Conservation (phyloP, 1,284 basidiomycete genomes). For the Pseudomicrostroma phylloplanum region DNA sequence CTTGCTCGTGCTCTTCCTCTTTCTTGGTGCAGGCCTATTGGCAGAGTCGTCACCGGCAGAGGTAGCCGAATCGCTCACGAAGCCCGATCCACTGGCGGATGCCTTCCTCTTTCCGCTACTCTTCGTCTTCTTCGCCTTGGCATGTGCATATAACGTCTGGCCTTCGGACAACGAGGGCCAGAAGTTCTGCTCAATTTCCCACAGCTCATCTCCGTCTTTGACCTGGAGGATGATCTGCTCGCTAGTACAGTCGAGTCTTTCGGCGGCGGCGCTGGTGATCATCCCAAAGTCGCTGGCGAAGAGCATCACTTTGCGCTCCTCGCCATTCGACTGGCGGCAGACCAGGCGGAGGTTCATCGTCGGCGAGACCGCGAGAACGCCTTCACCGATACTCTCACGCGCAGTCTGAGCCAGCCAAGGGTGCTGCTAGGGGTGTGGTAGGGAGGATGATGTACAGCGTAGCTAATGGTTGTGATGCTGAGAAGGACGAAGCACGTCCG, state of each 20-base stretch:
- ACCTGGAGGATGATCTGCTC: slow-evolving; percentile 1
- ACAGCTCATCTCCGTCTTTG: slow-evolving; percentile 4
- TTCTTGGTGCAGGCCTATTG: background rate
- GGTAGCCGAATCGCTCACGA: background rate
- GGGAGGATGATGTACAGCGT: too few relatives aligned
- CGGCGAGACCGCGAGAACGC: background rate
- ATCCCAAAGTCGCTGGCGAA: background rate
- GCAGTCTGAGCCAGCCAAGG: too few relatives aligned
- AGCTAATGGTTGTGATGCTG: too few relatives aligned
- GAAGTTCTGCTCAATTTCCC: slow-evolving; percentile 3
- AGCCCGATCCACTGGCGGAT: background rate
- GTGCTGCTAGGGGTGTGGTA: too few relatives aligned
- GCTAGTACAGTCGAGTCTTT: background rate
- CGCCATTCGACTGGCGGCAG: background rate
- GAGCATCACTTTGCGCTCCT: slow-evolving; percentile 5
- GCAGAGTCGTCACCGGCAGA: background rate
- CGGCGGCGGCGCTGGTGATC: background rate
- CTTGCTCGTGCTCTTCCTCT: background rate
- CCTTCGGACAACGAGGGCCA: background rate
- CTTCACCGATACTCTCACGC: too few relatives aligned
- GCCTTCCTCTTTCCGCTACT: background rate
- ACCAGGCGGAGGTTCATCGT: slow-evolving; percentile 6
- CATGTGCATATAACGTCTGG: slow-evolving; percentile 1
- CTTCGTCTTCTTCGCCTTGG: background rate
- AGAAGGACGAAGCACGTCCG: too few relatives aligned